These are phyloP conservation scores for Durotheca rogersii DNA, from an alignment of 495 filamentous ascomycete species.

Conservation along the genomic window DNA sequence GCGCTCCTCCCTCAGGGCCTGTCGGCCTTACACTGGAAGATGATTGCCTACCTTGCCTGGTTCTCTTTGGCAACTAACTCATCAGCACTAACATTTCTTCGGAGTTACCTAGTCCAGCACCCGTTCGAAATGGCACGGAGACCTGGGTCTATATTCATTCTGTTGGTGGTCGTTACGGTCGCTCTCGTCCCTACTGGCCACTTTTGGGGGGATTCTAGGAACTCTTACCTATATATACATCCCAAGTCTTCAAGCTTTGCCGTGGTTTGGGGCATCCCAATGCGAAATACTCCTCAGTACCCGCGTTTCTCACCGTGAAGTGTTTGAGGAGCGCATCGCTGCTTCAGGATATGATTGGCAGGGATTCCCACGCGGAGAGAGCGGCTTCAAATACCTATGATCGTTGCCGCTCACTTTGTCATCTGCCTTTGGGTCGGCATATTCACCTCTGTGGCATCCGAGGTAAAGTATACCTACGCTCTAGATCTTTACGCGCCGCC, in stretches of 20 bases:
- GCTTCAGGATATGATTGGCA: slow-evolving; percentile 1
- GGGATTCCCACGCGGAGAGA: neutral
- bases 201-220: neutral
- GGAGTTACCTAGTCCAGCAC: slow-evolving; percentile 8
- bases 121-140: slow-evolving; percentile 14
- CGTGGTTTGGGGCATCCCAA: neutral
- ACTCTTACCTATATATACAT: too few relatives aligned
- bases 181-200: slow-evolving; percentile 2
- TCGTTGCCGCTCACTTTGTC: slow-evolving; percentile 10
- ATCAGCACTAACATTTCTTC: slow-evolving; percentile 40
- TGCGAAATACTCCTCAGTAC: neutral
- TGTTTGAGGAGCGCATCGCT: slow-evolving; percentile 9
- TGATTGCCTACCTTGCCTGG: slow-evolving; percentile 42
- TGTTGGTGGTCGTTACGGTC: slow-evolving; percentile 3
- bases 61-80: slow-evolving; percentile 45
- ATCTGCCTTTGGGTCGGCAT: slow-evolving; percentile 13
- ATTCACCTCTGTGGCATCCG: slow-evolving; percentile 4
- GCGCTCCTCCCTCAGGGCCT: neutral
- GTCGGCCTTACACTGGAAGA: slow-evolving; percentile 41
- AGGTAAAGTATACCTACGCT: slow-evolving; percentile 1
- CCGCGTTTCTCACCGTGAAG: neutral
- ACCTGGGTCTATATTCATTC: slow-evolving; percentile 6
- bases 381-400: slow-evolving; percentile 13
- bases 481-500: too few relatives aligned
- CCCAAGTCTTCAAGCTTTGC: slow-evolving; percentile 3